Evolutionary conservation across 768 basidiomycete genomes (phyloP), one percentile per base, ranked within the genome.

Genomic region (Boletus rubropictus): DNA sequence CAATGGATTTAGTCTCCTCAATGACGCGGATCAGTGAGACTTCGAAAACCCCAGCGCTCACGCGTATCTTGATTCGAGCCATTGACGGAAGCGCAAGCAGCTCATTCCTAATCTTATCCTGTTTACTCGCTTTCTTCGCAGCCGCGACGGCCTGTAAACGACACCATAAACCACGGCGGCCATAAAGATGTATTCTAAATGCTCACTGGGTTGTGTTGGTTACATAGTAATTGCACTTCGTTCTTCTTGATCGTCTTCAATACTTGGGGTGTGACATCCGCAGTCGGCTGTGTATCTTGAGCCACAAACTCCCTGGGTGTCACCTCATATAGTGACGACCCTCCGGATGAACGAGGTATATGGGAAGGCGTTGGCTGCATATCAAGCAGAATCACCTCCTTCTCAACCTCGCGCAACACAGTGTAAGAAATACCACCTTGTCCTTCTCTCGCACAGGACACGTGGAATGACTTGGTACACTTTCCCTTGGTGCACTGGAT

Each of bases 401-500:
- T 89, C 67, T 89, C 84, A 0, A 89, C 78, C 56, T 86, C 84
- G 40, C 75, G 70, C n/a, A 83, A 39, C 28, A 86, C 72, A 1
- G 64, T 66, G 57, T 83, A 90, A 20, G 79, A 69, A 35, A 89
- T 75, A 9, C 77, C 79, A 4, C 69, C 62, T 3, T 69, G 68
- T 10, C 64, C 67, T 17, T 80, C 75, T 34, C 75, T 70, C 0
- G 96, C 95, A 64, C 96, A 99, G 3, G 83, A 85, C 24, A 96
- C 86, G 60, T 98, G 95, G 69, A 91, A 96, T 0, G 94, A 89
- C 61, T 87, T 89, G 10, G 88, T 76, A 57, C 94, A 97, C 69
- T 93, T 95, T 37, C 92, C 93, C 65, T 89, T 90, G 14, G 89
- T 89, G 62, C 94, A 97, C 61, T 97, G 94, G 21, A 96, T 82